Conservation (phyloP, 495 filamentous ascomycete species). For the Xylaria castorea region DNA sequence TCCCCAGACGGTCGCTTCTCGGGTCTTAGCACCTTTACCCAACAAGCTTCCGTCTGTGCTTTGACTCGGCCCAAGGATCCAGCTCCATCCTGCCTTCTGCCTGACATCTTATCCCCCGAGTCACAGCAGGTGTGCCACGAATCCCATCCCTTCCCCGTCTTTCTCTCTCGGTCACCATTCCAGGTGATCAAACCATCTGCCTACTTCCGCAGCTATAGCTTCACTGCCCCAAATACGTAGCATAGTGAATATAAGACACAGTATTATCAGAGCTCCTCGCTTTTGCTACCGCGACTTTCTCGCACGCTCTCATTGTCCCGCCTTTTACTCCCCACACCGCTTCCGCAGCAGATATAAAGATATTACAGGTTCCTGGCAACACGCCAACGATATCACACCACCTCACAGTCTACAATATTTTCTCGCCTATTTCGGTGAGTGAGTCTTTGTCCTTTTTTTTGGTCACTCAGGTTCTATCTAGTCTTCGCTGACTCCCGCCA, state of each 20-base stretch:
- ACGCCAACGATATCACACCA: not conserved
- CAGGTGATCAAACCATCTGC: conserved; percentile 2
- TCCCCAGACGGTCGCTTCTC: conserved; percentile 14
- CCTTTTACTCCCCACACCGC: conserved; percentile 29
- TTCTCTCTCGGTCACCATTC: not conserved
- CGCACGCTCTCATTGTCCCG: conserved; percentile 28
- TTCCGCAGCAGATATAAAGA: conserved; percentile 28
- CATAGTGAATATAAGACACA: conserved; percentile 61
- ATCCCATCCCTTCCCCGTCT: not conserved
- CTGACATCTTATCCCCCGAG: not conserved
- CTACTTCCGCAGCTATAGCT: conserved; percentile 4
- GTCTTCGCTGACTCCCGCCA: not conserved
- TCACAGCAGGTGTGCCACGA: conserved; percentile 3
- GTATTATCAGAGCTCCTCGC: conserved; percentile 45
- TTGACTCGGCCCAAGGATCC: not conserved
- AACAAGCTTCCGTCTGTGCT: conserved; percentile 19
- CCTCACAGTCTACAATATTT: not conserved
- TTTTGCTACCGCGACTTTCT: conserved; percentile 39
- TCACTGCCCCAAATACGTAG: conserved; percentile 53
- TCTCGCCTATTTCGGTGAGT: conserved; percentile 31
- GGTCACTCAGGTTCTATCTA: too few species aligned
- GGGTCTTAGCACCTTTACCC: conserved; percentile 15
- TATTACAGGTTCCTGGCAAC: conserved; percentile 28
- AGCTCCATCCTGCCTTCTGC: not conserved
- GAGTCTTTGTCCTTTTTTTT: not conserved